Percentiles rank a stretch among this genome's conserved stretches.
Evolutionary conservation across 2,329 filamentous ascomycete genomes (phyloP).

Genomic region (Plectosphaerella cucumerina): DNA sequence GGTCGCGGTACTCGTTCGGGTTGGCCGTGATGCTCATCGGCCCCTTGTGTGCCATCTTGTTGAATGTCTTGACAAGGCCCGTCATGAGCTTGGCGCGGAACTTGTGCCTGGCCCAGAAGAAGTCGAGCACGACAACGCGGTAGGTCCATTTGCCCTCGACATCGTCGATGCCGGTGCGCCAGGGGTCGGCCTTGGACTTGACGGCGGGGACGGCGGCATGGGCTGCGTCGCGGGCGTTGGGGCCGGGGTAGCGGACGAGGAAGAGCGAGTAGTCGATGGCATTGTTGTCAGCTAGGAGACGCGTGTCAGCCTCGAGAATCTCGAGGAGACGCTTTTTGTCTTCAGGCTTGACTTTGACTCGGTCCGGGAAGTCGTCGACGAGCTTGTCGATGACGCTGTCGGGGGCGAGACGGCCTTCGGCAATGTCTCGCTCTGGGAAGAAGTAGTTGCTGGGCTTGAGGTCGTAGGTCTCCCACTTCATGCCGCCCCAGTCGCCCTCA

Average conservation of each 20-base stretch:
- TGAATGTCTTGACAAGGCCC: conserved; percentile 59
- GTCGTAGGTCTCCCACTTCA: conserved; percentile 67
- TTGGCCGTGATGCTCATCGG: conserved; percentile 74
- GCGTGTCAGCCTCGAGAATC: conserved; percentile 57
- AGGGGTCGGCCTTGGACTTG: conserved; percentile 27
- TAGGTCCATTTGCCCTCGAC: conserved; percentile 64
- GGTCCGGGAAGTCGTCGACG: conserved; percentile 64
- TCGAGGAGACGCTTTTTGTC: conserved; percentile 53
- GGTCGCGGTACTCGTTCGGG: conserved; percentile 60
- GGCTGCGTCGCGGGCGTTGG: conserved; percentile 6
- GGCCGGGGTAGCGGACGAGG: conserved; percentile 46
- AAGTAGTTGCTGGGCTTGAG: conserved; percentile 73
- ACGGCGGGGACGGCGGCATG: conserved; percentile 33
- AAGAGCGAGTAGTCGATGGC: conserved; percentile 76
- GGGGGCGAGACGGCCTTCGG: conserved; percentile 57
- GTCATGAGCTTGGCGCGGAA: conserved; percentile 63
- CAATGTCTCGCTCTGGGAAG: conserved; percentile 69
- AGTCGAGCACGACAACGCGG: conserved; percentile 64
- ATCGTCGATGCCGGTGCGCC: conserved; percentile 59
- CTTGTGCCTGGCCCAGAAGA: conserved; percentile 72
- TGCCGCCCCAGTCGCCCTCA: conserved; percentile 24
- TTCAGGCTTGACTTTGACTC: conserved; percentile 50
- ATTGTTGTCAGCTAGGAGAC: conserved; percentile 56
- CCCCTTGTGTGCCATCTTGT: conserved; percentile 57
- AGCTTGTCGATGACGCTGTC: conserved; percentile 62